Evolutionary conservation across 495 filamentous ascomycete species (phyloP), one percentile per base, ranked within the genome.

Genomic region (Venustampulla echinocandica): DNA sequence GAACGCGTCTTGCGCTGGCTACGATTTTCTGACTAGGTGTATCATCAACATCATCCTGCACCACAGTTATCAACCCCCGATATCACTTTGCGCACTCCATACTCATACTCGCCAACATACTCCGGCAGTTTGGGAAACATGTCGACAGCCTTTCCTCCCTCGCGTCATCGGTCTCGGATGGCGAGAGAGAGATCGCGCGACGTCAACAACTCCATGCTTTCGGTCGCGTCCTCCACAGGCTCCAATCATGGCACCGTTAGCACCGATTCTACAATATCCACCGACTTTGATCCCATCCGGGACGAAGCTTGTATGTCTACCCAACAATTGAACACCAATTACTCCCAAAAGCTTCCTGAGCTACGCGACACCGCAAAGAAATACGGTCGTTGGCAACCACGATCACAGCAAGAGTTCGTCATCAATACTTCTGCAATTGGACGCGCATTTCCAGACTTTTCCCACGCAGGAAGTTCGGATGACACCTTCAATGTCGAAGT

Each of bases 191-290:
- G n/a, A n/a, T n/a, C n/a, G n/a, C n/a, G n/a, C n/a, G n/a, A n/a
- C n/a, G n/a, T 35, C 33, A 35, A 35, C 33, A 35, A 35, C 33
- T 35, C 33, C 4, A n/a, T n/a, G n/a, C 18, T 35, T 25, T 58
- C 55, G 10, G 33, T 44, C 34, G 55, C 51, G 1, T 56, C 53
- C 1, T 54, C 50, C 13, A 60, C 57, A 18, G 57, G 57, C 20
- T 60, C 57, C 4, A 38, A 49, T 22, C 57, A 60, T 34, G 57
- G 57, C 20, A 60, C 57, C 10, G 47, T 60, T 15, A 48, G 39
- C 34, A 33, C 36, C 30, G 54, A 57, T 23, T 34, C 41, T 22
- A 56, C 53, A 4, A 11, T 28, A 3, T 30, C 19, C 20, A 41
- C 24, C 32, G 46, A 42, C 15, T 53, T 59, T 36, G 25, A 59